A percentile compares a stretch with the other conserved stretches of the same genome.
phyloP scores from a whole-genome alignment of 257 asterid species.

The Parsonsia alboflavescens region DNA sequence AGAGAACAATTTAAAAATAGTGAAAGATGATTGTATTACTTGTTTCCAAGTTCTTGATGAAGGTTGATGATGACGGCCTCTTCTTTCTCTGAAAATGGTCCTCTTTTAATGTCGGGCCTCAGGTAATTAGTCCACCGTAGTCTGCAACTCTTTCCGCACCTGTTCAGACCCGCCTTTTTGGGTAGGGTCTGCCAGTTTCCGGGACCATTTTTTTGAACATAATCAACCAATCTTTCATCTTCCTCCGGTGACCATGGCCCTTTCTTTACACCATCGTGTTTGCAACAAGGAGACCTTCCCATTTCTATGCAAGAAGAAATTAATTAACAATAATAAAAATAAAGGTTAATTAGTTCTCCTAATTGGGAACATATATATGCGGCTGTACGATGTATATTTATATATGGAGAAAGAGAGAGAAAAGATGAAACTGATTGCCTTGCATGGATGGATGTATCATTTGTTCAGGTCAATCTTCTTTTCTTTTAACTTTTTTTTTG shows the following conservation, averaged over 20 bases:
- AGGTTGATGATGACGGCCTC: conserved; percentile 26
- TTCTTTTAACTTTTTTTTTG: too few species aligned
- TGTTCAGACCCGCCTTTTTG: conserved; percentile 25
- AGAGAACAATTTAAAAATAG: too few species aligned
- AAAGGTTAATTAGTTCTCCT: too few species aligned
- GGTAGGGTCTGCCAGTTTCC: conserved; percentile 34
- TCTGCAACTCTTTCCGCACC: conserved; percentile 44
- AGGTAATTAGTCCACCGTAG: conserved; percentile 40
- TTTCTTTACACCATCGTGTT: conserved; percentile 22
- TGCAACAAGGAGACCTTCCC: conserved; percentile 25
- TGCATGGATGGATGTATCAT: conserved; percentile 4
- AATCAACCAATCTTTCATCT: conserved; percentile 23
- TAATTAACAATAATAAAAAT: background rate
- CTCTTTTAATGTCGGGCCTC: conserved; percentile 36
- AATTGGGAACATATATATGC: background rate
- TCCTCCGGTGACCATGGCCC: conserved; percentile 41
- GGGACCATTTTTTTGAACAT: conserved; percentile 21
- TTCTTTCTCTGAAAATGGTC: conserved; percentile 29
- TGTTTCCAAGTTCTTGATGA: conserved; percentile 32
- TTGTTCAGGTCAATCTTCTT: conserved; percentile 1
- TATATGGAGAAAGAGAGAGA: background rate
- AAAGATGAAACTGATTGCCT: background rate
- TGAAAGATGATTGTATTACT: too few species aligned
- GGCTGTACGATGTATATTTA: background rate
- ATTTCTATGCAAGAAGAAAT: conserved; percentile 4